Base-by-base conservation (phyloP, 1,284 basidiomycete species). In the Xanthoconium separans region DNA sequence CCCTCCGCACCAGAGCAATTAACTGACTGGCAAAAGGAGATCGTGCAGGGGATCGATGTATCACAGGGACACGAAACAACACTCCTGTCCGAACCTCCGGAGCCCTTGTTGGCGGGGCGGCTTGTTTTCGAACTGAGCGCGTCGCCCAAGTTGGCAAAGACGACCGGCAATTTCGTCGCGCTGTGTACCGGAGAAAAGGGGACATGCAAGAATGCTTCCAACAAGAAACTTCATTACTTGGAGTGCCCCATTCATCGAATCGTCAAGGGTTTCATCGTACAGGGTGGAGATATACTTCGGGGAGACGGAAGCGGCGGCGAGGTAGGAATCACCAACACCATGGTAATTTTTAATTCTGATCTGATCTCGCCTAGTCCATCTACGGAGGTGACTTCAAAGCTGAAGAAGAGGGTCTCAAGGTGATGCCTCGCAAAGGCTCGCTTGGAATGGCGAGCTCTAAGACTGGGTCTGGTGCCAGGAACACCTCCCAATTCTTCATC, bases 251-350 rank as follows among this genome's bases (percentile, higher is more conserved):
- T 82, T 2, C 79, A 80, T 61, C 67, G 77, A 15, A 71, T 78
- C 56, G 73, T 77, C 43, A 72, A 75, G 56, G 77, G 69, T 22
- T 80, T 79, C 53, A 69, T 79, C 8, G 77, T 75, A 4, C 79
- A 82, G 59, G 77, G 77, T 11, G 78, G 79, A 3, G 78, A 82
- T 58, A 62, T 79, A 40, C 79, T 78, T n/a, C 63, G 79, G 48
- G 72, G 74, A 12, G 78, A 81, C 58, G 79, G 79, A 29, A 77
- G 73, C 46, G 77, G 78, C 6, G 79, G 79, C 7, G 78, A 81
- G 73, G 76, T 76, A 51, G 41, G 71, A 24, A n/a, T 36, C 16
- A 48, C 18, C 27, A 29, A 41, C 41, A 44, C 33, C 42, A 41
- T 33, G 9, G 12, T 27, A 37, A 13, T 41, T 43, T 22, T 44